These are phyloP conservation scores for Orychophragmus violaceus DNA, from an alignment of 345 rosid genomes.

Conservation along the genomic window DNA sequence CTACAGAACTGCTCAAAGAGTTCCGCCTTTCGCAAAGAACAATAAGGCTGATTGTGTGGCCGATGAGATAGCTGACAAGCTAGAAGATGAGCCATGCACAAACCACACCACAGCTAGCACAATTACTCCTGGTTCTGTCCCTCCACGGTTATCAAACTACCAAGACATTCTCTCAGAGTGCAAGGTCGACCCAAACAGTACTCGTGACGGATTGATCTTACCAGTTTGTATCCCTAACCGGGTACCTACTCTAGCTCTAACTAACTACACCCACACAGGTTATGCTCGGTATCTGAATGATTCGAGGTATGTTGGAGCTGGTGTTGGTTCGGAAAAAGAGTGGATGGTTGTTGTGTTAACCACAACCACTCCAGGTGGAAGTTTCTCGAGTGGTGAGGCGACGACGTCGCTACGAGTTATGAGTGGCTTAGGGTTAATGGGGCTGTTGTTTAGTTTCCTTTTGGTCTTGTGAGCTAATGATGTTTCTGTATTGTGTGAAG, in stretches of 20 bases:
- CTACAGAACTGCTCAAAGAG: constrained; percentile 42
- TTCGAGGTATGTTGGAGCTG: constrained; percentile 51
- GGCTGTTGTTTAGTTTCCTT: constrained; percentile 16
- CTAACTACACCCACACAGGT: constrained; percentile 56
- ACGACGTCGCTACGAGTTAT: background rate
- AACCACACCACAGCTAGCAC: constrained; percentile 2
- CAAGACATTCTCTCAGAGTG: constrained; percentile 47
- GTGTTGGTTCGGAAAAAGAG: constrained; percentile 62
- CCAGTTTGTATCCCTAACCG: constrained; percentile 58
- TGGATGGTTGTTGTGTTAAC: constrained; percentile 71
- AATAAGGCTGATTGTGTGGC: constrained; percentile 61
- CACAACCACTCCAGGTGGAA: constrained; percentile 41
- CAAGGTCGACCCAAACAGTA: constrained; percentile 44
- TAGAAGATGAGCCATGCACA: constrained; percentile 52
- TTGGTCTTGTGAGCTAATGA: constrained; percentile 1
- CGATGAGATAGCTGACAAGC: constrained; percentile 45
- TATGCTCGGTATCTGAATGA: constrained; percentile 52
- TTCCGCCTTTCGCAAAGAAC: constrained; percentile 42
- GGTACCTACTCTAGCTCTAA: constrained; percentile 58
- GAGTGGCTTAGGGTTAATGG: constrained; percentile 1
- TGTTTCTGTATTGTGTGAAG: background rate
- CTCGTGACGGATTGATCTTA: constrained; percentile 47
- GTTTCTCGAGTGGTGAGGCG: constrained; percentile 34
- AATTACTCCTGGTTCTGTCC: constrained; percentile 21
- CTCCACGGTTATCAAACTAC: constrained; percentile 37